These are phyloP conservation scores for Calonectria pauciramosa DNA, from an alignment of 2,329 filamentous ascomycete genomes.

Conservation along the genomic window DNA sequence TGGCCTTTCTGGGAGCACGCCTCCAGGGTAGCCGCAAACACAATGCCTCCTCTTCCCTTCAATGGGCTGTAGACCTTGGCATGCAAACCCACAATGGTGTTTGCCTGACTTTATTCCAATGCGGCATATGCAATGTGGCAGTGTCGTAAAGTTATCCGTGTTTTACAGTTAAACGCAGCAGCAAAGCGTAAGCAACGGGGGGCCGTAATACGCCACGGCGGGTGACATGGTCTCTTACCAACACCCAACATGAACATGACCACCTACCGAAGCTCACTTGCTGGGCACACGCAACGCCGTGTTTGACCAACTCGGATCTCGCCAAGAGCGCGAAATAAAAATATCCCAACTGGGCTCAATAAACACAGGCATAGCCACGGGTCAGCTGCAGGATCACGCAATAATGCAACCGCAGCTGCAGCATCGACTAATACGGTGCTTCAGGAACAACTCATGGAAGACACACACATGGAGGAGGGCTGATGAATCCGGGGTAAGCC, in stretches of 20 bases:
- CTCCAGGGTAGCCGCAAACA: not conserved
- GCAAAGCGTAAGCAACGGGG: not conserved
- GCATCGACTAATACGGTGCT: slow-evolving; percentile 9
- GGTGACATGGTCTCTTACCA: not conserved
- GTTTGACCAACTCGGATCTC: slow-evolving; percentile 4
- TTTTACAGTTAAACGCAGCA: not conserved
- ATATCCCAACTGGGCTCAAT: not conserved
- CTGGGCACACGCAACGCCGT: not conserved
- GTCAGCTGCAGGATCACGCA: slow-evolving; percentile 20
- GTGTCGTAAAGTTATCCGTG: not conserved
- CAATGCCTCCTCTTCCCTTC: not conserved
- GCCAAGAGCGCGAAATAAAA: slow-evolving; percentile 3
- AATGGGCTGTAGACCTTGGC: not conserved
- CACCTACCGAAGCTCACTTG: not conserved
- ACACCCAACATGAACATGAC: not conserved
- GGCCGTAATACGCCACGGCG: not conserved
- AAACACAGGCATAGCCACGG: slow-evolving; percentile 4
- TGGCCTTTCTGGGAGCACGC: not conserved
- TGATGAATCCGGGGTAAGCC: slow-evolving; percentile 17
- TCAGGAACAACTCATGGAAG: slow-evolving; percentile 1
- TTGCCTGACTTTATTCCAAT: not conserved
- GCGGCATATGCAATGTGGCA: not conserved
- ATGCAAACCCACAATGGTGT: not conserved
- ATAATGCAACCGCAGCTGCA: not conserved
- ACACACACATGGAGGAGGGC: not conserved